phyloP scores from a whole-genome alignment of 2,329 filamentous ascomycete species.

The Aureobasidium sp. region DNA sequence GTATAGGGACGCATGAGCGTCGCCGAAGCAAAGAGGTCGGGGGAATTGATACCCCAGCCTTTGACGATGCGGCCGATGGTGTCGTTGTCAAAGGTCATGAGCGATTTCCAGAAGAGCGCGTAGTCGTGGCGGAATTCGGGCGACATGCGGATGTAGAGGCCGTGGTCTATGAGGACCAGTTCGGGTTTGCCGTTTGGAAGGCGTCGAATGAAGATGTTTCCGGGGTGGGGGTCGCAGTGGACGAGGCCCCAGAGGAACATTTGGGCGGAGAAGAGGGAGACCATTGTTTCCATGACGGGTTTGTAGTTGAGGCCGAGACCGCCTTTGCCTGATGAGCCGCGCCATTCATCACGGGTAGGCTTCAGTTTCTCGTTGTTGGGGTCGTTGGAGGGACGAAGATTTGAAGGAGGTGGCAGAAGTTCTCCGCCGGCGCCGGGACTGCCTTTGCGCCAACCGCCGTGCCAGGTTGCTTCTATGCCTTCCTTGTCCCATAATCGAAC shows the following conservation, averaged over 20 bases:
- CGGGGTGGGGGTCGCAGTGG: slow-evolving; percentile 94
- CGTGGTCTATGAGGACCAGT: slow-evolving; percentile 93
- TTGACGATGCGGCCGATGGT: slow-evolving; percentile 65
- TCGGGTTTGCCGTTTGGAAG: slow-evolving; percentile 75
- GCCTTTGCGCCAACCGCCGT: slow-evolving; percentile 66
- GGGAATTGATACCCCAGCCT: slow-evolving; percentile 80
- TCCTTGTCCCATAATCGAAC: slow-evolving; percentile 88
- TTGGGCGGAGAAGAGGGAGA: slow-evolving; percentile 92
- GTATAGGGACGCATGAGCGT: slow-evolving; percentile 87
- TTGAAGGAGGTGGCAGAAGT: slow-evolving; percentile 48
- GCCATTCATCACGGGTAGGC: slow-evolving; percentile 73
- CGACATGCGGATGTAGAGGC: slow-evolving; percentile 87
- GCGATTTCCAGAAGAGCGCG: slow-evolving; percentile 82
- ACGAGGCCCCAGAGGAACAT: slow-evolving; percentile 97
- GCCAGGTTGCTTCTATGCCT: slow-evolving; percentile 68
- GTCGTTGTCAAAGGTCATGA: slow-evolving; percentile 87
- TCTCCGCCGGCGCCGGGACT: slow-evolving; percentile 70
- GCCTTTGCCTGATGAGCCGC: slow-evolving; percentile 62
- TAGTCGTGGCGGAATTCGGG: slow-evolving; percentile 81
- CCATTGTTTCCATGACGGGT: slow-evolving; percentile 92
- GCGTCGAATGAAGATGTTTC: slow-evolving; percentile 92
- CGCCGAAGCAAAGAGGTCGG: slow-evolving; percentile 85
- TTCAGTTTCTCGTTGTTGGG: slow-evolving; percentile 60
- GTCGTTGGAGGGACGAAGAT: slow-evolving; percentile 37
- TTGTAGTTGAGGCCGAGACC: slow-evolving; percentile 77